Evolutionary conservation across 352 stramenopile genomes (phyloP), one percentile per base, ranked within the genome.

Genomic region (Globisporangium abappressorium): DNA sequence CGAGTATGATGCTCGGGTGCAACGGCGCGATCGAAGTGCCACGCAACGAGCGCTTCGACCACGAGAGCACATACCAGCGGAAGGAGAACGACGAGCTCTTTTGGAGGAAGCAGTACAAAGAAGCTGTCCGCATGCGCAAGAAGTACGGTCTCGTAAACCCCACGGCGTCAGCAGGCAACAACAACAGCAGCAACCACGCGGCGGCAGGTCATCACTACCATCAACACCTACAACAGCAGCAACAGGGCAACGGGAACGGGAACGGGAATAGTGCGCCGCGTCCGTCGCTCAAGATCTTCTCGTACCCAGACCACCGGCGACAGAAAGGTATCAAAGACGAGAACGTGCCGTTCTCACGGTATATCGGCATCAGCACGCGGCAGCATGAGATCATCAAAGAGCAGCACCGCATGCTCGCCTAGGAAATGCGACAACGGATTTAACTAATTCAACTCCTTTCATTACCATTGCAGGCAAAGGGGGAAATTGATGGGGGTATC

Each of bases 341-440:
- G 62, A 85, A 71, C 26, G 75, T 92, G 24, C 84, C 84, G 14
- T 89, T 82, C 61, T 78, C 84, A 20, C 64, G 84, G 38, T 92
- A 90, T 72, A 92, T 92, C n/a, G 84, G 84, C 36, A 90, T 92
- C 57, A 92, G 79, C 60, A 81, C 79, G 11, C 76, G 78, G 9
- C 84, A 92, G 64, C 82, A 89, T 54, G 82, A 88, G 54, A 87
- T 92, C 62, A 90, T 92, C 64, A 90, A 89, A 64, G 80, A 92
- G 70, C 82, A 90, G 51, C 82, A 92, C 62, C 82, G 81, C 20
- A 79, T 91, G 58, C 74, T 91, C n/a, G 80, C 79, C n/a, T 88
- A 70, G 68, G 11, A 43, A 22, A n/a, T 58, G 9, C 14, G 12
- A 15, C 38, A n/a, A 38, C n/a, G 20, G 54, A 26, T 7, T 9